Conservation (phyloP, 1,284 basidiomycete genomes). For the Boletus semigastroideus region DNA sequence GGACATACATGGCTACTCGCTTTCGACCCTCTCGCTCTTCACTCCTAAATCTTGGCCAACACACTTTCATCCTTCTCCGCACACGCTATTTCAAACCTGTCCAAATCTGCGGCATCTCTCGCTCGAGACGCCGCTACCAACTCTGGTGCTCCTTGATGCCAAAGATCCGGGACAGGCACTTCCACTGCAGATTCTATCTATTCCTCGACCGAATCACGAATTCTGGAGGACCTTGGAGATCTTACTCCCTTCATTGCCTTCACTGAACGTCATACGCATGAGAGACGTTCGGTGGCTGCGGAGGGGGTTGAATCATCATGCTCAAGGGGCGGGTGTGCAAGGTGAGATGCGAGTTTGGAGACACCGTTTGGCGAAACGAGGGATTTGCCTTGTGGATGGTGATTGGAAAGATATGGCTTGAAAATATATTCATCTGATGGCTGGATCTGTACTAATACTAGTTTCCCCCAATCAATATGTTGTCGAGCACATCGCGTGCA, state of each 20-base stretch:
- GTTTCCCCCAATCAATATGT: slow-evolving; percentile 4
- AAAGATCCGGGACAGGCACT: slow-evolving; percentile 36
- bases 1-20: slow-evolving; percentile 54
- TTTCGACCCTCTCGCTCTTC: slow-evolving; percentile 66
- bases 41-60: slow-evolving; percentile 74
- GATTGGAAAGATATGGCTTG: slow-evolving; percentile 58
- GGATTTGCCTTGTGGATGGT: slow-evolving; percentile 62
- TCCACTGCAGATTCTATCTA: slow-evolving; percentile 63
- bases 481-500: too few species aligned
- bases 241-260: slow-evolving; percentile 55
- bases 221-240: slow-evolving; percentile 55
- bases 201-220: slow-evolving; percentile 63
- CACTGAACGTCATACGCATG: slow-evolving; percentile 55
- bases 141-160: slow-evolving; percentile 38
- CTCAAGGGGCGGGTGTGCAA: slow-evolving; percentile 70
- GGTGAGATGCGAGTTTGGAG: slow-evolving; percentile 76
- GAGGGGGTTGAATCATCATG: slow-evolving; percentile 59
- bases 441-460: slow-evolving; percentile 10
- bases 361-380: slow-evolving; percentile 51
- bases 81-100: slow-evolving; percentile 50
- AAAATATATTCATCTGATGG: slow-evolving; percentile 8
- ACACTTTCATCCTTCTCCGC: slow-evolving; percentile 57
- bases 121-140: slow-evolving; percentile 62
- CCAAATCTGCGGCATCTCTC: slow-evolving; percentile 65
- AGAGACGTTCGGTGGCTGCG: slow-evolving; percentile 72